Evolutionary conservation across 2,329 filamentous ascomycete genomes (phyloP).

Genomic region (Aspergillus tubingensis): DNA sequence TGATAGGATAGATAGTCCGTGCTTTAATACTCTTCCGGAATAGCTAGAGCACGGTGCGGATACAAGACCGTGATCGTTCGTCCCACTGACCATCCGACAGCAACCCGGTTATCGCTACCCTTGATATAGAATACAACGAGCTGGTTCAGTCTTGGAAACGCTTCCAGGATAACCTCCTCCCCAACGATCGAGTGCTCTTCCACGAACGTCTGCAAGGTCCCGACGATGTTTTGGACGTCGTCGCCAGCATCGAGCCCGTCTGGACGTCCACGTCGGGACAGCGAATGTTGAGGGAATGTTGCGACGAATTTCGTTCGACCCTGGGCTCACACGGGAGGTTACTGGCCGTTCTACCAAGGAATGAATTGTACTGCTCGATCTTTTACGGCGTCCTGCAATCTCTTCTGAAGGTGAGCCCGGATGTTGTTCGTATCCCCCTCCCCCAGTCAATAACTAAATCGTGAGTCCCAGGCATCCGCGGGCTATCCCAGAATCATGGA

Average conservation of each 20-base stretch:
- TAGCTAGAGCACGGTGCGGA: neutral
- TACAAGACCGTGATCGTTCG: too few species aligned
- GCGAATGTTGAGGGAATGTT: constrained; percentile 30
- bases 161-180: constrained; percentile 33
- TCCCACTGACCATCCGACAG: constrained; percentile 18
- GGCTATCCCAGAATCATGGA: constrained; percentile 39
- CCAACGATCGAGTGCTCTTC: constrained; percentile 31
- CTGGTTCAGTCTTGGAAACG: constrained; percentile 39
- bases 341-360: constrained; percentile 30
- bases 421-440: neutral
- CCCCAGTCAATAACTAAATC: neutral
- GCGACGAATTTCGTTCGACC: constrained; percentile 32
- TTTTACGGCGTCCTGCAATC: constrained; percentile 41
- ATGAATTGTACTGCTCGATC: constrained; percentile 32
- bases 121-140: constrained; percentile 44
- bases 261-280: constrained; percentile 33
- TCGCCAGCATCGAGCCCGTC: constrained; percentile 29
- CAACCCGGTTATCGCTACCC: constrained; percentile 32
- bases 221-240: constrained; percentile 31
- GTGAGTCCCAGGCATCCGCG: constrained; percentile 32
- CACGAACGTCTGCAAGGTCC: constrained; percentile 31
- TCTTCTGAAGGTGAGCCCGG: constrained; percentile 35
- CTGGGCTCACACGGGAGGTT: constrained; percentile 31
- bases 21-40: neutral
- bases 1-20: neutral